phyloP scores from a whole-genome alignment of 2,329 filamentous ascomycete genomes.

The Pestalotiopsis sp. region DNA sequence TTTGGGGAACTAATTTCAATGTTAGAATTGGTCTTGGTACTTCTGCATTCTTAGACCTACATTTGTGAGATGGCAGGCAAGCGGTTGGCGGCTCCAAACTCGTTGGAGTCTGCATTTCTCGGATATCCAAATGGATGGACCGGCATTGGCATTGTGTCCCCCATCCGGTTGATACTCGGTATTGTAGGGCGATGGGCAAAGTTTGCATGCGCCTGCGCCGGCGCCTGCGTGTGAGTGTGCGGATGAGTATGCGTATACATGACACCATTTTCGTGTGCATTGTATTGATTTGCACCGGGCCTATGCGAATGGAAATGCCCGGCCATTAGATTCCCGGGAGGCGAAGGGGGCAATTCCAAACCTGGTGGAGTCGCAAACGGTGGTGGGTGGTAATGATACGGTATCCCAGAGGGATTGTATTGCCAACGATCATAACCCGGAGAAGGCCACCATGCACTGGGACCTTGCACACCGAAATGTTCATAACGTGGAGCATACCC shows the following conservation, averaged over 20 bases:
- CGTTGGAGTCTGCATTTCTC: neutral
- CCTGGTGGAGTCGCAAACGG: conserved; percentile 1
- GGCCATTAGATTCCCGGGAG: neutral
- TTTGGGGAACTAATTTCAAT: neutral
- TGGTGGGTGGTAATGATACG: conserved; percentile 9
- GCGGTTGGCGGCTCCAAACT: neutral
- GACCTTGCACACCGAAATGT: conserved; percentile 19
- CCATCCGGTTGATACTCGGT: conserved; percentile 21
- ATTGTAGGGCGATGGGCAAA: conserved; percentile 16
- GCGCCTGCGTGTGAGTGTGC: conserved; percentile 9
- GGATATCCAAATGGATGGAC: conserved; percentile 14
- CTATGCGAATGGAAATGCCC: too few relatives aligned
- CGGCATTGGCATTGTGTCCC: conserved; percentile 22
- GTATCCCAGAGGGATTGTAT: neutral
- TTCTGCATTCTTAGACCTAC: neutral
- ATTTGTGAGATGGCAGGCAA: conserved; percentile 7
- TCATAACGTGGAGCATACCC: conserved; percentile 24
- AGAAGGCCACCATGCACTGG: conserved; percentile 10
- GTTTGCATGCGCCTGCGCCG: neutral
- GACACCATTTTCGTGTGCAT: neutral
- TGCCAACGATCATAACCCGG: conserved; percentile 9
- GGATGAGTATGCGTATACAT: conserved; percentile 8
- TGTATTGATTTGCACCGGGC: neutral
- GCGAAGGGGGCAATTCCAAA: neutral
- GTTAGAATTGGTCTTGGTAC: too few relatives aligned